These are phyloP conservation scores for Mortierella sp. DNA, from an alignment of 371 early-diverging fungal species.

Conservation along the genomic window DNA sequence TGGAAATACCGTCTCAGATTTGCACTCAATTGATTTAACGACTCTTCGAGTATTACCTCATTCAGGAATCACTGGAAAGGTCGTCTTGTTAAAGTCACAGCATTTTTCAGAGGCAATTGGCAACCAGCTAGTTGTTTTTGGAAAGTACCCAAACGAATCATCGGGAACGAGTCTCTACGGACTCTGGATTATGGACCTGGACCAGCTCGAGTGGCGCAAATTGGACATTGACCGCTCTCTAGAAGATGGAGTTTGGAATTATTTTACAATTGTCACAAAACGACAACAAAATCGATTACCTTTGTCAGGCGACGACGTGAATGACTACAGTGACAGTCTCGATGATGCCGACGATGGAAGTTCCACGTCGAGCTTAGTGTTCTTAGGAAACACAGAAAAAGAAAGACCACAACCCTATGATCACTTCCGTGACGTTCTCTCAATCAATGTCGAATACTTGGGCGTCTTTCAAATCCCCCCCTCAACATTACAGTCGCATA, in stretches of 20 bases:
- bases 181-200: constrained; percentile 75
- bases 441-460: constrained; percentile 68
- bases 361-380: constrained; percentile 58
- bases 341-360: constrained; percentile 23
- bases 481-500: constrained; percentile 60
- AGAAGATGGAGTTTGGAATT: constrained; percentile 73
- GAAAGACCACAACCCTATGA: constrained; percentile 71
- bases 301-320: constrained; percentile 1
- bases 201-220: constrained; percentile 70
- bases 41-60: constrained; percentile 55
- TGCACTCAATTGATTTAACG: constrained; percentile 67
- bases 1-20: constrained; percentile 71
- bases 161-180: constrained; percentile 61
- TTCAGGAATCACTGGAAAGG: constrained; percentile 59
- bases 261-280: constrained; percentile 64
- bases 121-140: constrained; percentile 72
- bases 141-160: constrained; percentile 60
- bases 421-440: constrained; percentile 70
- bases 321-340: neutral
- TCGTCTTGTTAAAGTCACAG: constrained; percentile 72
- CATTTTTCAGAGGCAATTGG: constrained; percentile 77
- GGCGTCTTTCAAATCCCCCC: constrained; percentile 71
- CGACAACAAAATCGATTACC: constrained; percentile 29
- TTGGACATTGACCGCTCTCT: constrained; percentile 68
- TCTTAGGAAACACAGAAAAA: constrained; percentile 69